phyloP scores from a whole-genome alignment of 768 basidiomycete species.

The Psilocybe tampanensis region DNA sequence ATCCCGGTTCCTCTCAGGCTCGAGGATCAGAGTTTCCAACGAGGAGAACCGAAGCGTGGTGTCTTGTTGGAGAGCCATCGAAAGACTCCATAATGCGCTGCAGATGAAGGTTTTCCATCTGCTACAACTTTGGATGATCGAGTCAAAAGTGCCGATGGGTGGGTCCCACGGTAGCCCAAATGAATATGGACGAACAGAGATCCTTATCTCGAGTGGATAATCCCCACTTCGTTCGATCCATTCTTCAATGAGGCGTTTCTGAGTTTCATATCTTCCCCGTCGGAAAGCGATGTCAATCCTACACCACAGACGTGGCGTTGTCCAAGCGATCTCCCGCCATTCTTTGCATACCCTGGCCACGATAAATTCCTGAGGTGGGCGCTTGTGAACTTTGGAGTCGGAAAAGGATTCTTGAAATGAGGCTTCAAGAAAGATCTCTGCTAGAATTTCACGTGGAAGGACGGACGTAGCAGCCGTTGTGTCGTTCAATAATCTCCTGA shows the following conservation, averaged over 20 bases:
- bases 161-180: too few relatives aligned
- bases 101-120: neutral
- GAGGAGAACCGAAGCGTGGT: neutral
- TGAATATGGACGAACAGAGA: too few relatives aligned
- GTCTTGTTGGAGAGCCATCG: neutral
- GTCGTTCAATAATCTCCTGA: neutral
- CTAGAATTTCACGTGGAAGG: neutral
- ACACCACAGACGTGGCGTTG: conserved; percentile 14
- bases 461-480: neutral
- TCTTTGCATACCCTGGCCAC: conserved; percentile 4
- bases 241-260: conserved; percentile 2
- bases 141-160: neutral
- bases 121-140: neutral
- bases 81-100: neutral
- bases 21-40: neutral
- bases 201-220: neutral
- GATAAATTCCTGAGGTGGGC: too few relatives aligned
- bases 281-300: conserved; percentile 7
- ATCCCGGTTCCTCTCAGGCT: neutral
- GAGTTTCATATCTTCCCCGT: neutral
- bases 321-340: conserved; percentile 12
- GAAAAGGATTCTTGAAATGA: neutral
- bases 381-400: too few relatives aligned
- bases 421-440: conserved; percentile 1
- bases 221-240: conserved; percentile 4